Percentiles rank a stretch among this genome's conserved stretches.
These are phyloP conservation scores for Withania somnifera DNA, from an alignment of 305 asterid genomes.

Conservation along the genomic window DNA sequence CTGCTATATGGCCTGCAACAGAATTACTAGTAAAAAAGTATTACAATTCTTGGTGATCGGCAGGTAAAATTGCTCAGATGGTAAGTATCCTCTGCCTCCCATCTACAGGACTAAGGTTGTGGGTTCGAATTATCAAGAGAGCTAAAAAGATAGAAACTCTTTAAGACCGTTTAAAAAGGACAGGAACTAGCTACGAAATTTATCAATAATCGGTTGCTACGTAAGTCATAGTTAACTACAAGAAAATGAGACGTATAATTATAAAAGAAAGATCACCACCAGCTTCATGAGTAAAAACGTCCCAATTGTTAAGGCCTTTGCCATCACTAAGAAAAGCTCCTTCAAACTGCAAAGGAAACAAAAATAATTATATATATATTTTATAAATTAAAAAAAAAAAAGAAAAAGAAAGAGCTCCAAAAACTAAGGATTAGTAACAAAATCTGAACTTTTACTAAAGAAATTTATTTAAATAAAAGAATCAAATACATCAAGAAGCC, in stretches of 20 bases:
- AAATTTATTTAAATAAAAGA: background rate
- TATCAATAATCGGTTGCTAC: background rate
- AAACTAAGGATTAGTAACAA: background rate
- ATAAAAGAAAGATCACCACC: slow-evolving; percentile 27
- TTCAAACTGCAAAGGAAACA: slow-evolving; percentile 35
- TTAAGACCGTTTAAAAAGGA: too few relatives aligned
- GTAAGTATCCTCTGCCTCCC: too few relatives aligned
- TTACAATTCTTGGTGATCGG: background rate
- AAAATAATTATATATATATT: too few relatives aligned
- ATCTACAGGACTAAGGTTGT: too few relatives aligned
- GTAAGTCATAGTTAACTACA: too few relatives aligned
- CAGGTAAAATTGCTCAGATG: too few relatives aligned
- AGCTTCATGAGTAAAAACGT: slow-evolving; percentile 33
- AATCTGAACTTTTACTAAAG: background rate
- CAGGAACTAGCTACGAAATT: background rate
- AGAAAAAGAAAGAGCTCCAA: background rate
- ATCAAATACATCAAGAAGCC: background rate
- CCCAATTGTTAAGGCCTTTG: slow-evolving; percentile 66
- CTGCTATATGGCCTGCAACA: slow-evolving; percentile 33
- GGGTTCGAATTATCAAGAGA: too few relatives aligned
- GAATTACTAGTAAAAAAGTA: background rate
- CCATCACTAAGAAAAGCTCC: slow-evolving; percentile 48
- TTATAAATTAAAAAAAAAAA: too few relatives aligned
- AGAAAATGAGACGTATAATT: background rate
- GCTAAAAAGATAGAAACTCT: too few relatives aligned